These are phyloP conservation scores for Crithidia thermophila DNA, from an alignment of 208 protist genomes.

Conservation along the genomic window DNA sequence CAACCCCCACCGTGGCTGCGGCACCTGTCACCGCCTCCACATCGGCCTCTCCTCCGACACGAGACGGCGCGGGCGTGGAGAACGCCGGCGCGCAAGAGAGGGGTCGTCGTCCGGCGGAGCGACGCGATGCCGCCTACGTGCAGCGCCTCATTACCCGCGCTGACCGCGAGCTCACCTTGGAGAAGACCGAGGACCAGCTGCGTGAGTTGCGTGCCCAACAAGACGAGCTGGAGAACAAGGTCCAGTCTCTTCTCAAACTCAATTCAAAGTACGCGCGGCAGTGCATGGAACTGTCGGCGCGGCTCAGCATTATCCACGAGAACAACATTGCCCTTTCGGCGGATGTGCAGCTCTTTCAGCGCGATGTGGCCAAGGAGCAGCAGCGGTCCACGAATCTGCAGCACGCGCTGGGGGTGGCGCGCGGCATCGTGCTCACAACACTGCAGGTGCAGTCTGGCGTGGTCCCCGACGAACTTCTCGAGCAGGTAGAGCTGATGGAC, in stretches of 20 bases:
- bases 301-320: conserved; percentile 67
- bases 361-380: conserved; percentile 46
- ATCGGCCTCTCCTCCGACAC: conserved; percentile 1
- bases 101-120: conserved; percentile 7
- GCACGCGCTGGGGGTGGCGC: conserved; percentile 46
- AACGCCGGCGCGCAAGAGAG: no score
- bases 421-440: conserved; percentile 56
- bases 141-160: conserved; percentile 66
- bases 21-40: no score
- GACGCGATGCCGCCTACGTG: conserved; percentile 57
- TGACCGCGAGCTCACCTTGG: conserved; percentile 57
- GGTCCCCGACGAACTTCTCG: not conserved
- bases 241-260: conserved; percentile 51
- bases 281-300: conserved; percentile 69
- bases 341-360: conserved; percentile 58
- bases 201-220: conserved; percentile 32
- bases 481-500: conserved; percentile 7
- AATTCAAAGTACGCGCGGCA: conserved; percentile 79
- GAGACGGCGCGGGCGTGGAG: not conserved
- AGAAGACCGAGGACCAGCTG: conserved; percentile 61
- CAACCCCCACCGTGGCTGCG: no score
- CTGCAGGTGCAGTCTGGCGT: conserved; percentile 35
- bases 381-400: conserved; percentile 42
- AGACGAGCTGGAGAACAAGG: conserved; percentile 34
- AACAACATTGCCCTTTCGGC: conserved; percentile 73